phyloP scores from a whole-genome alignment of 306 rosid genomes.

The Delonix regia region DNA sequence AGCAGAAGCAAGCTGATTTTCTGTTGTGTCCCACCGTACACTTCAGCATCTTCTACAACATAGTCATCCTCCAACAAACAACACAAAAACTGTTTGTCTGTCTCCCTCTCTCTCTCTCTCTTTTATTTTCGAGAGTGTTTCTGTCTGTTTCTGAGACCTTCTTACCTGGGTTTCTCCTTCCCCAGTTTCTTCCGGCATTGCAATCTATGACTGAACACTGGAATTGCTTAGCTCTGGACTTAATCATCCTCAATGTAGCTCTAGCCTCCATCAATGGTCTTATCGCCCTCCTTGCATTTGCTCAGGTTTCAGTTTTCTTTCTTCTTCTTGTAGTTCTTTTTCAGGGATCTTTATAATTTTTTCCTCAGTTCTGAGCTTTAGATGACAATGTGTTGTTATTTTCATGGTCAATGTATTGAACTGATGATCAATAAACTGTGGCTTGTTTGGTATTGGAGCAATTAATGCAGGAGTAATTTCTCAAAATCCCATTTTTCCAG shows the following conservation, averaged over 20 bases:
- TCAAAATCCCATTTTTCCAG: constrained; percentile 7
- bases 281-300: constrained; percentile 57
- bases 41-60: constrained; percentile 7
- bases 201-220: constrained; percentile 25
- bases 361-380: neutral
- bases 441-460: neutral
- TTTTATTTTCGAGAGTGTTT: too few species aligned
- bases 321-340: neutral
- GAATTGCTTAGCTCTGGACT: constrained; percentile 48
- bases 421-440: neutral
- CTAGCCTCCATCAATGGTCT: constrained; percentile 57
- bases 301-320: constrained; percentile 53
- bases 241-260: constrained; percentile 51
- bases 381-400: neutral
- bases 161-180: constrained; percentile 19
- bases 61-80: constrained; percentile 10
- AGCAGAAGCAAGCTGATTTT: neutral
- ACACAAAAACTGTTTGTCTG: neutral
- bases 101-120: too few species aligned
- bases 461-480: neutral
- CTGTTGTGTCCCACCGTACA: neutral
- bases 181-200: neutral
- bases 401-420: neutral
- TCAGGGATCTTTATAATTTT: constrained; percentile 11
- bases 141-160: neutral